These are phyloP conservation scores for Corniculantispora saksenae DNA, from an alignment of 2,329 filamentous ascomycete genomes.

Conservation along the genomic window DNA sequence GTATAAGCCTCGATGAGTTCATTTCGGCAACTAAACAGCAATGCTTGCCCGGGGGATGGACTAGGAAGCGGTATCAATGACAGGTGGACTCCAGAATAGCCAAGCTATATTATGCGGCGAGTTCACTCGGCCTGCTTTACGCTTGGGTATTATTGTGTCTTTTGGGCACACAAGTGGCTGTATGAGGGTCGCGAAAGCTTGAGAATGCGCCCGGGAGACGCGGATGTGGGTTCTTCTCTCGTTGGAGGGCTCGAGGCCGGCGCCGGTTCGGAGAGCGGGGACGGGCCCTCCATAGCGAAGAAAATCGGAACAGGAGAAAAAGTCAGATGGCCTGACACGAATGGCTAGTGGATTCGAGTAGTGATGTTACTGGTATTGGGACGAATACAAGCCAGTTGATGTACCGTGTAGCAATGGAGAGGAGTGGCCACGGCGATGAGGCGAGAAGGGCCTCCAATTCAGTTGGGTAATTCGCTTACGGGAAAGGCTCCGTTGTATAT, in stretches of 20 bases:
- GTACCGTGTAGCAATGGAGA: neutral
- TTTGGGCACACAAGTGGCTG: neutral
- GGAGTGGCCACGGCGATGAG: neutral
- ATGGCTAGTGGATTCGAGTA: neutral
- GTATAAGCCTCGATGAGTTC: neutral
- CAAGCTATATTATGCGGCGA: neutral
- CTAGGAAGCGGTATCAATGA: neutral
- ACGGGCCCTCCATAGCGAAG: neutral
- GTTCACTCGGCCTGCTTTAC: neutral
- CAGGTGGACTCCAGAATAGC: neutral
- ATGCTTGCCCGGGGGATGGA: neutral
- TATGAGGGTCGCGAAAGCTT: too few relatives aligned
- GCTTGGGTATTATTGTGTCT: neutral
- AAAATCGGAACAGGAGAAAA: neutral
- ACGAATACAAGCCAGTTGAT: too few relatives aligned
- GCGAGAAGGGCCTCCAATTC: neutral
- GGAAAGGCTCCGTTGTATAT: neutral
- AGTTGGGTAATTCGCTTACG: neutral
- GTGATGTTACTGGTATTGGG: too few relatives aligned
- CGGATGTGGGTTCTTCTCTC: neutral
- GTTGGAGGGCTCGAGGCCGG: neutral
- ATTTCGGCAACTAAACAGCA: neutral
- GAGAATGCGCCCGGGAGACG: neutral
- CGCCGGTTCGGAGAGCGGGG: constrained; percentile 1
- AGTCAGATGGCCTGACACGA: neutral